These are phyloP conservation scores for Vaccinium darrowii DNA, from an alignment of 148 eudicot genomes.

Conservation along the genomic window DNA sequence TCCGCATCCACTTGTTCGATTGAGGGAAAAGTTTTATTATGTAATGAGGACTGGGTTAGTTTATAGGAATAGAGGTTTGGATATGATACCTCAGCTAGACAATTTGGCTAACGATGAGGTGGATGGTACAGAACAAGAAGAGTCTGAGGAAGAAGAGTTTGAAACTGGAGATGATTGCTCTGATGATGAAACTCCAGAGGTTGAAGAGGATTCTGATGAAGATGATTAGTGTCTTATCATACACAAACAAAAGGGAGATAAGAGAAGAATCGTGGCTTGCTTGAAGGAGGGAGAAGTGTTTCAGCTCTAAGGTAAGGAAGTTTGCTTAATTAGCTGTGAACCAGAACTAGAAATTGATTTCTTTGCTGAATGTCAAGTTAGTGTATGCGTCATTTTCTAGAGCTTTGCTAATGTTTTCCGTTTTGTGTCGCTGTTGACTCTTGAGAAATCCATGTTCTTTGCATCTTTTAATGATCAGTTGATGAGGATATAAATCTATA, in stretches of 20 bases:
- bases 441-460: not conserved
- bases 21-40: constrained; percentile 73
- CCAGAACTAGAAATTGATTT: not conserved
- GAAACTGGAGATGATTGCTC: constrained; percentile 42
- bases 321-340: constrained; percentile 23
- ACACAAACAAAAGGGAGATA: not conserved
- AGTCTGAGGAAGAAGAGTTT: constrained; percentile 41
- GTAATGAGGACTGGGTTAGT: constrained; percentile 88
- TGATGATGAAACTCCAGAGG: constrained; percentile 42
- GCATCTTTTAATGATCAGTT: not conserved
- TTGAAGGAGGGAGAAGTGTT: not conserved
- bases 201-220: constrained; percentile 46
- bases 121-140: constrained; percentile 36
- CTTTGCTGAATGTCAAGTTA: not conserved
- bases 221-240: constrained; percentile 27
- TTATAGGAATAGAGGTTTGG: constrained; percentile 61
- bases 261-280: not conserved
- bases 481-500: not conserved
- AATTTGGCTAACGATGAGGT: constrained; percentile 33
- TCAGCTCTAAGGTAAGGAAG: constrained; percentile 21
- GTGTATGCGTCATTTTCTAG: not conserved
- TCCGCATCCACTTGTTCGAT: constrained; percentile 59
- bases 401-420: not conserved
- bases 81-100: constrained; percentile 47
- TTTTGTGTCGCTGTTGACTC: not conserved